Percentiles rank a stretch among this genome's conserved stretches.
These are phyloP conservation scores for Penicillium paneum DNA, from an alignment of 2,329 filamentous ascomycete species.

Conservation along the genomic window DNA sequence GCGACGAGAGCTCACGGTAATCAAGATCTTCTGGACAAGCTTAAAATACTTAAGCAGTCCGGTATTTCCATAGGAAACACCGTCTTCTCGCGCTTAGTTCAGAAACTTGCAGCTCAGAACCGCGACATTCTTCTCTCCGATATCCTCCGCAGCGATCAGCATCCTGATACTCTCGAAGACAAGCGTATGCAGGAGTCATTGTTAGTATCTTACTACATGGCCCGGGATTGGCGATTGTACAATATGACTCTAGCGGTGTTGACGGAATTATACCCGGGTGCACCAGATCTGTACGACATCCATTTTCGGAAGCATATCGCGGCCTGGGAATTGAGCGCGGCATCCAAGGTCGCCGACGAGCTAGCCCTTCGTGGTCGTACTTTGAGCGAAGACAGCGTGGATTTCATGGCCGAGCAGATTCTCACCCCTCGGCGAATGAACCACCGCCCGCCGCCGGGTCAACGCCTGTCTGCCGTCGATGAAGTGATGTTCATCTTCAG, in stretches of 20 bases:
- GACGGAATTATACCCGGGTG: slow-evolving; percentile 36
- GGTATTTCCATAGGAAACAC: slow-evolving; percentile 62
- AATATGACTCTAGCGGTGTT: slow-evolving; percentile 57
- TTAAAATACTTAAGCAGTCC: slow-evolving; percentile 59
- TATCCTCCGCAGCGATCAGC: slow-evolving; percentile 59
- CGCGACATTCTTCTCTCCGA: slow-evolving; percentile 53
- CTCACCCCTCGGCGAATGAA: slow-evolving; percentile 32
- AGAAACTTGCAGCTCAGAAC: slow-evolving; percentile 59
- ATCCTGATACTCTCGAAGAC: slow-evolving; percentile 63
- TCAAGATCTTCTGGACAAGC: slow-evolving; percentile 55
- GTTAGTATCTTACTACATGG: slow-evolving; percentile 51
- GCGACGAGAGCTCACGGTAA: slow-evolving; percentile 61
- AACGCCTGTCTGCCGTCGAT: slow-evolving; percentile 32
- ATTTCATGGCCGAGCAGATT: slow-evolving; percentile 40
- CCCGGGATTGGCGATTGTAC: slow-evolving; percentile 51
- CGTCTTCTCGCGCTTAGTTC: slow-evolving; percentile 63
- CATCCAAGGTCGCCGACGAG: slow-evolving; percentile 42
- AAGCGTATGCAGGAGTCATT: slow-evolving; percentile 52
- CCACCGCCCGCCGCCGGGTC: slow-evolving; percentile 23
- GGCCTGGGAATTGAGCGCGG: slow-evolving; percentile 30
- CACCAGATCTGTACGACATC: slow-evolving; percentile 34
- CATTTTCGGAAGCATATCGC: slow-evolving; percentile 41
- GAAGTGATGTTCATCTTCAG: slow-evolving; percentile 47
- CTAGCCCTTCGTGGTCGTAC: slow-evolving; percentile 48
- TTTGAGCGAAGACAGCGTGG: slow-evolving; percentile 46